Percentiles rank a stretch among this genome's conserved stretches.
Conservation (phyloP, 345 rosid species). For the Alliaria petiolata region DNA sequence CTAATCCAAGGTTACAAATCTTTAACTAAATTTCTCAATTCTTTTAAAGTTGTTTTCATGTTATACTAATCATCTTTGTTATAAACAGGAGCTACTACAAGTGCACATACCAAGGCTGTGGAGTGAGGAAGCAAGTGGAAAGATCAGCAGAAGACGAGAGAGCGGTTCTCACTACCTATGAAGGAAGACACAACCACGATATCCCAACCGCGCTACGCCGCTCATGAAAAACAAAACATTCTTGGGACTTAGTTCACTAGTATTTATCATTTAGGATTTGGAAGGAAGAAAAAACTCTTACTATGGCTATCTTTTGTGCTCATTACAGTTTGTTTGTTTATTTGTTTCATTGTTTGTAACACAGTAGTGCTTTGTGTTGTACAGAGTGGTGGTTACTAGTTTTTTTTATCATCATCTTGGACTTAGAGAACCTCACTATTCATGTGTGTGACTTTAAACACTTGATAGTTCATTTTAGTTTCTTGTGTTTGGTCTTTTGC, state of each 20-base stretch:
- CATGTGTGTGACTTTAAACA: too few species aligned
- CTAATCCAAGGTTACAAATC: constrained; percentile 75
- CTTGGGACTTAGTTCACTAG: constrained; percentile 43
- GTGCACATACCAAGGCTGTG: constrained; percentile 79
- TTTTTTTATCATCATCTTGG: constrained; percentile 3
- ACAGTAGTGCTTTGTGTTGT: constrained; percentile 21
- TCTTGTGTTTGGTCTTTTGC: constrained; percentile 10
- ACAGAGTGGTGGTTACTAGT: constrained; percentile 17
- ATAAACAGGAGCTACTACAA: constrained; percentile 87
- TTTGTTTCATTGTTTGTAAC: constrained; percentile 16
- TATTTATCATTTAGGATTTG: constrained; percentile 30
- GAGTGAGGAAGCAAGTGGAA: constrained; percentile 94
- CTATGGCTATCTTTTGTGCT: constrained; percentile 18
- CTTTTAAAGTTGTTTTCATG: constrained; percentile 10
- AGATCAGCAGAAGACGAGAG: constrained; percentile 82
- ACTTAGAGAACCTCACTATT: too few species aligned
- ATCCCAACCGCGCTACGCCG: constrained; percentile 54
- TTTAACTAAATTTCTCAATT: not conserved
- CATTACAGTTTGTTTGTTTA: constrained; percentile 32
- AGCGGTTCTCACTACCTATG: constrained; percentile 98
- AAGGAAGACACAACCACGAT: constrained; percentile 96
- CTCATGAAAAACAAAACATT: constrained; percentile 47
- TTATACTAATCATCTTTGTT: not conserved
- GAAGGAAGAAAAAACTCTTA: not conserved
- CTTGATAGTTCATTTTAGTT: constrained; percentile 13